Evolutionary conservation across 2,329 filamentous ascomycete genomes (phyloP).

Genomic region (Stylonectria norvegica): DNA sequence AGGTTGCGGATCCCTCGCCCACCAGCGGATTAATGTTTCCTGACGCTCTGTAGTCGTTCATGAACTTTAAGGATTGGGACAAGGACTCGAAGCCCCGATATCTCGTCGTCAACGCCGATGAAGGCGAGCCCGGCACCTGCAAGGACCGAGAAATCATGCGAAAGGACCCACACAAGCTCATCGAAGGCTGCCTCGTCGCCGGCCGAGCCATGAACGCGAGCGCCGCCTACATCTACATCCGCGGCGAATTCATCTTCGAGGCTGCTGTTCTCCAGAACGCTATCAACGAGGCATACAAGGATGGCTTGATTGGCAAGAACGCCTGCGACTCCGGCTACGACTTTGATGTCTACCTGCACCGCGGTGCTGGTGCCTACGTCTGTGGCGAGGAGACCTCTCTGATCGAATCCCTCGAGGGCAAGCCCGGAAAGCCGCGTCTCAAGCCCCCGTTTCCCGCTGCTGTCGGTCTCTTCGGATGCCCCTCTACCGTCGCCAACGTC

Average conservation of each 20-base stretch:
- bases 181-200: conserved; percentile 94
- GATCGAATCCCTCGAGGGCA: conserved; percentile 97
- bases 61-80: conserved; percentile 99
- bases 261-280: conserved; percentile 89
- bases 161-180: conserved; percentile 98
- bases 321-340: conserved; percentile 96
- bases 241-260: conserved; percentile 96
- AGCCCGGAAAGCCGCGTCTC: conserved; percentile 95
- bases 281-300: conserved; percentile 96
- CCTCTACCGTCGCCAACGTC: conserved; percentile 96
- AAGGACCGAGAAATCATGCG: conserved; percentile 99
- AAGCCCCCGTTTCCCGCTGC: conserved; percentile 98
- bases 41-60: conserved; percentile 71
- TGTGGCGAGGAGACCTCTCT: conserved; percentile 98
- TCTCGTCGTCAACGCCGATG: conserved; percentile 96
- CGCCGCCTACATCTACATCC: conserved; percentile 98
- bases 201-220: conserved; percentile 98
- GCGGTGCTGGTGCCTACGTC: conserved; percentile 94
- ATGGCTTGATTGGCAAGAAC: conserved; percentile 95
- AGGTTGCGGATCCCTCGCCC: conserved; percentile 38
- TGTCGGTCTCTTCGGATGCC: conserved; percentile 96
- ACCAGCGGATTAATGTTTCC: conserved; percentile 14
- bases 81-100: conserved; percentile 96
- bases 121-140: conserved; percentile 98
- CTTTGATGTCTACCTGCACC: conserved; percentile 95